Base-by-base conservation (phyloP, 169 alveolate genomes). In the Cryptosporidium xiaoi region DNA sequence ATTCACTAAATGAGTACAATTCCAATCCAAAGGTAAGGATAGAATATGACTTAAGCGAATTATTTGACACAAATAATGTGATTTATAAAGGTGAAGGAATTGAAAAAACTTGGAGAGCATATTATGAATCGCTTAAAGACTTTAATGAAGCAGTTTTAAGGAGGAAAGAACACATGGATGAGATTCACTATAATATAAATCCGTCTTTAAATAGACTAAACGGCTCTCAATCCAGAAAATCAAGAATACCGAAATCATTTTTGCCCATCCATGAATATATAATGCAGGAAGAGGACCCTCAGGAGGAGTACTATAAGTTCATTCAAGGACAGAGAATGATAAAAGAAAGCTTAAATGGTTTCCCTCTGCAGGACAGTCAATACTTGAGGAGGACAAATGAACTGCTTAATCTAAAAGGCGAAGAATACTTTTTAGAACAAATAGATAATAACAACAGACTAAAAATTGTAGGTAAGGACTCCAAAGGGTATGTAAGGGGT, bases 321-420 rank as follows among this genome's bases (percentile, higher is more conserved):
- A 18, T 71, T 34, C 84, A 71, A 44, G 84, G 69, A 27, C 84
- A 71, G 40, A 71, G 84, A 31, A 71, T 71, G 84, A 71, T 71
- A 6, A 58, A 53, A 40, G 84, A 71, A 24, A 71, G 84, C 36
- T 34, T 56, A 16, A 71, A 29, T 40, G 27, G 64, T 13, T 71
- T 71, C 44, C 84, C 84, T 6, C 33, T 71, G 58, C 69, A 56
- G 44, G 36, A 51, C 20, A 64, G 58, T 44, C 27, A 24, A 24
- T 24, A 24, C 27, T 24, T 24, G 27, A 24, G 27, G 27, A 24
- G 27, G 27, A 31, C n/a, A 12, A 46, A 56, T 15, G 31, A 24
- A 24, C 27, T 24, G 27, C 27, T 24, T 24, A 24, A 24, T 24
- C 27, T 24, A 24, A 24, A 6, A 50, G 51, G 48, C 27, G 51